These are phyloP conservation scores for Boletus coccyginus DNA, from an alignment of 768 basidiomycete species.

Conservation along the genomic window DNA sequence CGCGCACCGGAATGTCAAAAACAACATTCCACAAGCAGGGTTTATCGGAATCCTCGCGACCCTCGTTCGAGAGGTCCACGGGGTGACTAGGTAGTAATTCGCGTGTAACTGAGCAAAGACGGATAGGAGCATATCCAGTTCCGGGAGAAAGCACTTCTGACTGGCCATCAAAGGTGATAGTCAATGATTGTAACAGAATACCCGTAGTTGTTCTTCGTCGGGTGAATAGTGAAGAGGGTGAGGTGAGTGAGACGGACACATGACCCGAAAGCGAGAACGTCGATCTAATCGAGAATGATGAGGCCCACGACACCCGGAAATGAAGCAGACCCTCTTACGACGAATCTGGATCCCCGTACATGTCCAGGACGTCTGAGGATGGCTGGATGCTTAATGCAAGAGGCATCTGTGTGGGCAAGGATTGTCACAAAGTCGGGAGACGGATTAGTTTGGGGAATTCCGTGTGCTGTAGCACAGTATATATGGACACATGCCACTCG, in stretches of 20 bases:
- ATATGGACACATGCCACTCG: conserved; percentile 27
- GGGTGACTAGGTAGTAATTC: conserved; percentile 51
- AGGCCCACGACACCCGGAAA: conserved; percentile 4
- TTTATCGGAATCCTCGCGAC: conserved; percentile 51
- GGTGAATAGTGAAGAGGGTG: conserved; percentile 56
- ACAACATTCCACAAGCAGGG: conserved; percentile 70
- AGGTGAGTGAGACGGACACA: conserved; percentile 60
- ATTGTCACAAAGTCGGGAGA: conserved; percentile 13
- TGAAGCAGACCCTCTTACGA: conserved; percentile 44
- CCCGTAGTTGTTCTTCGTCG: conserved; percentile 45
- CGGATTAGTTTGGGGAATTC: conserved; percentile 10
- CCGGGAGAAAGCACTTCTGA: conserved; percentile 64
- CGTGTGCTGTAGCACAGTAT: conserved; percentile 18
- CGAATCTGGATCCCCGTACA: conserved; percentile 67
- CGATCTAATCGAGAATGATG: conserved; percentile 46
- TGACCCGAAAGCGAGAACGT: conserved; percentile 88
- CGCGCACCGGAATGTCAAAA: conserved; percentile 83
- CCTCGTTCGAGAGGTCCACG: conserved; percentile 63
- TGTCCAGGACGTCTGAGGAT: conserved; percentile 52
- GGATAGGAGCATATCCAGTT: conserved; percentile 65
- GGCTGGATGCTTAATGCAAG: conserved; percentile 65
- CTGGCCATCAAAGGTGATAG: conserved; percentile 83
- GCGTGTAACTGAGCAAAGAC: conserved; percentile 64
- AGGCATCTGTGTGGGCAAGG: conserved; percentile 49
- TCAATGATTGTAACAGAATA: conserved; percentile 64